Evolutionary conservation across 345 rosid genomes (phyloP).

Genomic region (Salix brachista): DNA sequence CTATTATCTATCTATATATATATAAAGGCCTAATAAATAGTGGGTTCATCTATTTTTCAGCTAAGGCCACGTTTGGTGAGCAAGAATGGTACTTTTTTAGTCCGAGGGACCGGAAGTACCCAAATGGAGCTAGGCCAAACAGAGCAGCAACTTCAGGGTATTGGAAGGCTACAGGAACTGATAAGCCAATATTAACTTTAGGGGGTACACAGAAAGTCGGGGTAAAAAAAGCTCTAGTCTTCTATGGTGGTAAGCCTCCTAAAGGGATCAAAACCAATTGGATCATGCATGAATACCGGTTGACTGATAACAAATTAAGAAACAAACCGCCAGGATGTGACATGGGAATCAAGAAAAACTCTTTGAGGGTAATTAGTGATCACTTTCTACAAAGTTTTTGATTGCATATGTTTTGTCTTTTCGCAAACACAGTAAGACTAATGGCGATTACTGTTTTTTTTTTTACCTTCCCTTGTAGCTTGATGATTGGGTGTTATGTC

Average conservation of each 20-base stretch:
- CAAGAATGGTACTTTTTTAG: slow-evolving; percentile 38
- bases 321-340: slow-evolving; percentile 63
- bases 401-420: neutral
- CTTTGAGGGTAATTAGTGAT: slow-evolving; percentile 57
- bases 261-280: slow-evolving; percentile 34
- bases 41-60: slow-evolving; percentile 7
- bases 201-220: slow-evolving; percentile 31
- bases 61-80: slow-evolving; percentile 34
- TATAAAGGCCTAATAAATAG: neutral
- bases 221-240: slow-evolving; percentile 35
- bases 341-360: slow-evolving; percentile 70
- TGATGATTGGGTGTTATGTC: slow-evolving; percentile 96
- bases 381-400: neutral
- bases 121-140: slow-evolving; percentile 33
- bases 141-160: slow-evolving; percentile 39
- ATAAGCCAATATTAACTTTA: slow-evolving; percentile 26
- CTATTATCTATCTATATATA: neutral
- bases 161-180: slow-evolving; percentile 38
- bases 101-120: slow-evolving; percentile 34
- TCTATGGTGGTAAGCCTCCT: slow-evolving; percentile 37
- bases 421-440: neutral
- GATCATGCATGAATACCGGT: slow-evolving; percentile 35
- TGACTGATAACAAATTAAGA: slow-evolving; percentile 28
- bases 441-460: neutral
- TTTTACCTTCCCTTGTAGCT: slow-evolving; percentile 40